Percentiles rank a stretch among this genome's conserved stretches.
Conservation (phyloP, 306 rosid species). For the Lathyrus oleraceus region DNA sequence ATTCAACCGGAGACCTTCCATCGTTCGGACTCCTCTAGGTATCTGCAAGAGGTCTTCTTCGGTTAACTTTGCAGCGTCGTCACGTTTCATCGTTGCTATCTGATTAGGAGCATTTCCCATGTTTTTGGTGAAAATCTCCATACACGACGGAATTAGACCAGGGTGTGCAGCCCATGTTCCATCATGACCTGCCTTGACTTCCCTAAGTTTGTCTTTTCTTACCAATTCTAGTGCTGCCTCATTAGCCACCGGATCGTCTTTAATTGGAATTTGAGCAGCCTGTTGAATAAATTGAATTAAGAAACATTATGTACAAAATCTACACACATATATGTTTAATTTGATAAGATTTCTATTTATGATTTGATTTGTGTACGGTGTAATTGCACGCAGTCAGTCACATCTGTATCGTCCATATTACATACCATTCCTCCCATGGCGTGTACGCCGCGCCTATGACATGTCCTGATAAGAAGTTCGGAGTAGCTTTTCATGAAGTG, state of each 20-base stretch:
- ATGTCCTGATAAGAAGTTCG: slow-evolving; percentile 81
- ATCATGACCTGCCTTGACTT: slow-evolving; percentile 87
- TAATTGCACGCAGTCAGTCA: background rate
- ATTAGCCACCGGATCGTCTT: slow-evolving; percentile 71
- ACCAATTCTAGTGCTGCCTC: slow-evolving; percentile 80
- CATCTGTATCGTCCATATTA: background rate
- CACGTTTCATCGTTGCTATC: slow-evolving; percentile 51
- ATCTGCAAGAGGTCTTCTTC: slow-evolving; percentile 74
- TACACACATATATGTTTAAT: background rate
- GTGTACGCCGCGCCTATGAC: slow-evolving; percentile 82
- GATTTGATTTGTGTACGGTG: background rate
- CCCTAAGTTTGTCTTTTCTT: slow-evolving; percentile 84
- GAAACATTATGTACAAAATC: background rate
- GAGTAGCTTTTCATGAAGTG: slow-evolving; percentile 92
- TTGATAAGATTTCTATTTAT: background rate
- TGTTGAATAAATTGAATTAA: slow-evolving; percentile 36
- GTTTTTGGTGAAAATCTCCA: slow-evolving; percentile 68
- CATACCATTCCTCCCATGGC: slow-evolving; percentile 98
- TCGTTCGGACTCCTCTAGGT: slow-evolving; percentile 66
- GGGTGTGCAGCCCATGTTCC: slow-evolving; percentile 99
- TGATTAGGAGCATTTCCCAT: slow-evolving; percentile 62
- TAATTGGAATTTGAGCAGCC: slow-evolving; percentile 92
- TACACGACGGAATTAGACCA: slow-evolving; percentile 68
- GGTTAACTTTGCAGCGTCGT: slow-evolving; percentile 57
- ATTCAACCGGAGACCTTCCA: slow-evolving; percentile 81